Base-by-base conservation (phyloP, 495 filamentous ascomycete species). In the Hyaloscypha finlandica region DNA sequence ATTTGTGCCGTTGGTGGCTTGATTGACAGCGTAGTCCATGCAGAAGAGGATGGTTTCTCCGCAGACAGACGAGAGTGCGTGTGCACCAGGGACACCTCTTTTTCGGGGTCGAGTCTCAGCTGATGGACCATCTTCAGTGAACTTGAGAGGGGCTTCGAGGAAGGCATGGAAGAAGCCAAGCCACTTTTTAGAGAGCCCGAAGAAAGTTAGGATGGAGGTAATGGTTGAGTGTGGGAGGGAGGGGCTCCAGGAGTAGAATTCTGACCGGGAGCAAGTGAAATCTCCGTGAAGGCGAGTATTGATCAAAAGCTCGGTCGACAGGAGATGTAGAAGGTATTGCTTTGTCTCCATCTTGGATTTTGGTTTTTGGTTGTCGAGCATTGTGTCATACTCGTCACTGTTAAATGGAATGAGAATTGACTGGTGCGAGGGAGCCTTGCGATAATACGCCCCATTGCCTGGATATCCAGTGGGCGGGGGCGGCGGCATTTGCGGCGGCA, bases 21-120 rank as follows among this genome's bases (percentile, higher is more conserved):
- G 84, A 63, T 90, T 91, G 52, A 91, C 81, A 1, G 85, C 77
- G 64, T 84, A 89, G 68, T 91, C 89, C 74, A 91, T 81, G 67
- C 83, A 86, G 73, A 90, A 90, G 0, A 91, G 75, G 12, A 89
- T 75, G 0, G 80, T 77, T 65, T 91, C 89, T 5, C 86, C 85
- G 54, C 89, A 82, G 48, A 85, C 73, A 53, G 85, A 79, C 25
- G 85, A 87, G 12, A 91, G 75, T 4, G 78, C 77, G 72, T 91
- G 87, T 30, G 84, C 83, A 51, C 85, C 83, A 6, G 88, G 88
- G 12, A 86, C 78, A 4, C 88, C 89, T 14, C 84, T 77, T 56
- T 75, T 83, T 4, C 89, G 84, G 0, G 73, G 67, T 39, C 75
- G 78, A 9, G 75, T 59, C 16, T 73, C 48, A 4, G 79, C 76